Evolutionary conservation across 768 basidiomycete species (phyloP).

Genomic region (Ramaria sp.): DNA sequence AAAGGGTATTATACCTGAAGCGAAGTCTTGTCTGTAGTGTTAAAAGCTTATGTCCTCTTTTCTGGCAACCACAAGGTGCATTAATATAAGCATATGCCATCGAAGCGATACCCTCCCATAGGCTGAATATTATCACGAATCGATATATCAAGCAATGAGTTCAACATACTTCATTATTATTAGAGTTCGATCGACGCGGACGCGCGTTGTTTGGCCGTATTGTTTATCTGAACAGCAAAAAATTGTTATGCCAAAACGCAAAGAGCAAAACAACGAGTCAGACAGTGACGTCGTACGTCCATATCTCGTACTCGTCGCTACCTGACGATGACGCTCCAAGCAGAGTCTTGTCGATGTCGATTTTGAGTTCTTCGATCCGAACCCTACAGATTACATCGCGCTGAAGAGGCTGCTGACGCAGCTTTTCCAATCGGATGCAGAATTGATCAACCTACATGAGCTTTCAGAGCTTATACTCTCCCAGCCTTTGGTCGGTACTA

Average conservation of each 20-base stretch:
- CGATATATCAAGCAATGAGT: too few relatives aligned
- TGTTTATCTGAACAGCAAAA: background rate
- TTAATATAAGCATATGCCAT: too few relatives aligned
- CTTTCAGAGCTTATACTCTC: conserved; percentile 71
- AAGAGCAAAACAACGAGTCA: conserved; percentile 13
- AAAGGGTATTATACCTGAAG: too few relatives aligned
- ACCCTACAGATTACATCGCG: conserved; percentile 77
- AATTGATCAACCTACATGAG: conserved; percentile 55
- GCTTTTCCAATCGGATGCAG: conserved; percentile 60
- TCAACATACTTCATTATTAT: too few relatives aligned
- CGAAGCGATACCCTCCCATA: too few relatives aligned
- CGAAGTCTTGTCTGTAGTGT: too few relatives aligned
- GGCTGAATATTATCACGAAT: too few relatives aligned
- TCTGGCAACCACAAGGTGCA: too few relatives aligned
- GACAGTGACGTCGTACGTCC: conserved; percentile 14
- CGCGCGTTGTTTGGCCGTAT: too few relatives aligned
- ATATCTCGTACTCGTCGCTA: background rate
- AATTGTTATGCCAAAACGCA: conserved; percentile 18
- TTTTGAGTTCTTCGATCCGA: conserved; percentile 91
- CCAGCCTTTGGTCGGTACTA: conserved; percentile 72
- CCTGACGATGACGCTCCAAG: conserved; percentile 7
- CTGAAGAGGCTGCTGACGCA: conserved; percentile 32
- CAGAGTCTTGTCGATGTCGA: conserved; percentile 72
- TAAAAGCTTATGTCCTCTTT: too few relatives aligned
- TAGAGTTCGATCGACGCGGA: too few relatives aligned